Evolutionary conservation across 1,139 yeast genomes (phyloP), one percentile per base, ranked within the genome.

Genomic region (Geotrichum europaeum): DNA sequence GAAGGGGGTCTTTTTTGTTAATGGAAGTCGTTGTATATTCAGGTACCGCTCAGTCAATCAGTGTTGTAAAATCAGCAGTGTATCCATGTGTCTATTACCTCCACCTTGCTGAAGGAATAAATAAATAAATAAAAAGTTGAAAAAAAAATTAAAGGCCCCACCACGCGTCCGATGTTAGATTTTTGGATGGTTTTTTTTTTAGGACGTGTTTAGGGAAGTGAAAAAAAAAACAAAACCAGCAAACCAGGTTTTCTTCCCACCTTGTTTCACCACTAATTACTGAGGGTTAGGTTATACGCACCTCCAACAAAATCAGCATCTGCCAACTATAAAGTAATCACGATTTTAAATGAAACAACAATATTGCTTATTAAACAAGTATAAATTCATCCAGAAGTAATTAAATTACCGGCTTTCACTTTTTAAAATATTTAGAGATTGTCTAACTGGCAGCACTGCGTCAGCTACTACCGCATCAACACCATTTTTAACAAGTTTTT

Each of bases 391-490:
- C 5, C 28, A 25, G 28, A 25, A 25, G 28, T 25, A 25, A 28
- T 7, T 28, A 9, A 28, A 28, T 28, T 28, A 28, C 32, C 2
- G 32, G 5, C 3, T 28, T 28, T 13, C 2, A 13, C n/a, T 34
- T 34, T 34, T 34, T 15, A 34, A 15, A 15, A 3, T 13, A 34
- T 47, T n/a, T 24, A 92, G 79, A 4, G 92, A 96, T 68, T 87
- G 88, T 70, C 97, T 81, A 15, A 92, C 96, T 0, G 97, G 97
- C 71, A 92, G 79, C 2, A 94, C 98, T 63, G 91, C 87, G 73
- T 94, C 98, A 3, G 90, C 98, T 75, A 94, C 92, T 24, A 94
- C 98, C 0, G 99, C 99, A 77, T 94, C 98, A 12, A 94, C 97
- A 15, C 98, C 98, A 10, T 96, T 94, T 66, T 84, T 84, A 86